phyloP scores from a whole-genome alignment of 208 protist species.

The Trypanosoma boissoni region DNA sequence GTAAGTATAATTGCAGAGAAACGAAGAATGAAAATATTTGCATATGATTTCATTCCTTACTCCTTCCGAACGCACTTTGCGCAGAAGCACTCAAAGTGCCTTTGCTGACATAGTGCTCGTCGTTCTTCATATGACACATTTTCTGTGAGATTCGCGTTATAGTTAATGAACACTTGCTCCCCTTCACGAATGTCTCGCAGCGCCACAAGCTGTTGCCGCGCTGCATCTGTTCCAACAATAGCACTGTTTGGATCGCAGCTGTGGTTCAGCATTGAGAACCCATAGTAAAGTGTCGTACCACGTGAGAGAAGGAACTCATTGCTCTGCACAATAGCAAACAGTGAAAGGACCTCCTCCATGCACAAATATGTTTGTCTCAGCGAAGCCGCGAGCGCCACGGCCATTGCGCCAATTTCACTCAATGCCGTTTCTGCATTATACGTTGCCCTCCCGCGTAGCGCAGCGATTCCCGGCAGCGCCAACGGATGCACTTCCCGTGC shows the following conservation, averaged over 20 bases:
- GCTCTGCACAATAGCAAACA: constrained; percentile 83
- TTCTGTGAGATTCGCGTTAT: constrained; percentile 70
- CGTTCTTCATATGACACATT: constrained; percentile 69
- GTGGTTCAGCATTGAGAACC: constrained; percentile 80
- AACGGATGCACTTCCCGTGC: constrained; percentile 75
- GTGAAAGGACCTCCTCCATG: constrained; percentile 84
- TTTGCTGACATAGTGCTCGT: constrained; percentile 71
- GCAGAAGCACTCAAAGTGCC: constrained; percentile 88
- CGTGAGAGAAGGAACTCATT: constrained; percentile 75
- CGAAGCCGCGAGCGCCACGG: constrained; percentile 52
- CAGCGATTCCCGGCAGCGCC: constrained; percentile 38
- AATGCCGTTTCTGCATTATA: constrained; percentile 78
- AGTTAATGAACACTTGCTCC: constrained; percentile 87
- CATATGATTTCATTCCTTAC: constrained; percentile 19
- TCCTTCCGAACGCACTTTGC: constrained; percentile 62
- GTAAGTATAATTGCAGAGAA: not conserved
- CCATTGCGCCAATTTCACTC: constrained; percentile 66
- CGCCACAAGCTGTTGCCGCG: constrained; percentile 37
- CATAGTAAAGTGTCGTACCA: constrained; percentile 64
- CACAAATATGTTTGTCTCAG: constrained; percentile 75
- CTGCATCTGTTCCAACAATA: constrained; percentile 33
- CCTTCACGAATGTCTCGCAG: constrained; percentile 69
- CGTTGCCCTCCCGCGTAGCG: constrained; percentile 59
- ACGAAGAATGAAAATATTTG: constrained; percentile 7
- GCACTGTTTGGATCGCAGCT: constrained; percentile 86